Evolutionary conservation across 2,329 filamentous ascomycete genomes (phyloP), one percentile per base, ranked within the genome.

Genomic region (Diplodia scrobiculata): DNA sequence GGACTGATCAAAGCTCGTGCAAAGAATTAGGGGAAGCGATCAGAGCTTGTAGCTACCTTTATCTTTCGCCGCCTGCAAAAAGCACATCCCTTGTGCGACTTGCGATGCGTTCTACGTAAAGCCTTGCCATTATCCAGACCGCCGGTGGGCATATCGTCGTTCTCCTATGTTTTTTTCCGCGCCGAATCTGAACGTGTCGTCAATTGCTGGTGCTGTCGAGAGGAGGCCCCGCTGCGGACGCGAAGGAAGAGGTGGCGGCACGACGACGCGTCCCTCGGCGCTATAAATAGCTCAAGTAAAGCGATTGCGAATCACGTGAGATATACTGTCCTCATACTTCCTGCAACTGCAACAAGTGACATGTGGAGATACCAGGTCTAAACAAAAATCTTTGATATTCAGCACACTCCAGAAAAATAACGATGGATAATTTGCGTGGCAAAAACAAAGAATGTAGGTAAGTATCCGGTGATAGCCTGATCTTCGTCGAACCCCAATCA

Each of bases 1-100:
- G 34, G 25, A 25, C 3, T 25, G 25, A 25, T 25, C 25, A 25
- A 25, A 25, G 25, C 25, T 25, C 25, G 25, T 25, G 25, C 25
- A 25, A 25, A 25, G 1, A 25, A 25, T 25, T 25, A 25, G 25
- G 25, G 17, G 7, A 19, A 13, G 21, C 21, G 13, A 27, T 27
- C 50, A 13, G 14, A 13, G 32, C 25, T 17, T 2, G 32, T 7
- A 32, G 45, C 13, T 52, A 60, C 64, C 47, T 66, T 66, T 45
- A 66, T 66, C 47, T 47, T 52, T 17, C 64, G 54, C 45, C 64
- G 29, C 45, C 38, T 66, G 54, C 64, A 66, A n/a, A 60, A 60
- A 4, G 54, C 19, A 36, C 64, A 66, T 6, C 64, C 64, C 32
- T 32, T 36, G 7, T 53, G 64, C 32, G 55, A 59, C 45, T 66